Evolutionary conservation across 345 rosid genomes (phyloP).

Genomic region (Ceriops tagal): DNA sequence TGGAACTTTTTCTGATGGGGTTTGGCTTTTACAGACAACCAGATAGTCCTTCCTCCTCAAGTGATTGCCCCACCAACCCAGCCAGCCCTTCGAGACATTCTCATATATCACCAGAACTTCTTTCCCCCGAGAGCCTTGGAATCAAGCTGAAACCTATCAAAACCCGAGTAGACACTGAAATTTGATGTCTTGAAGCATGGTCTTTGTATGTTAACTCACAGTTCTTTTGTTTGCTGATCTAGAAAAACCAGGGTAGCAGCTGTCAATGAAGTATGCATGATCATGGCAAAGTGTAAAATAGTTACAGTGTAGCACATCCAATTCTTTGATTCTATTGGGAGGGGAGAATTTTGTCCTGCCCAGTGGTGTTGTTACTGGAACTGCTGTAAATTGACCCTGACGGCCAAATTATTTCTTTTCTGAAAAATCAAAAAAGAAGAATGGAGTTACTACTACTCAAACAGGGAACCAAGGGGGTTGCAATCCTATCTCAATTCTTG

Average conservation of each 20-base stretch:
- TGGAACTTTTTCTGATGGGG: constrained; percentile 52
- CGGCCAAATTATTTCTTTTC: too few relatives aligned
- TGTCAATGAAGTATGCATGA: constrained; percentile 3
- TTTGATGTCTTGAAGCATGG: constrained; percentile 16
- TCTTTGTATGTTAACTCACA: too few relatives aligned
- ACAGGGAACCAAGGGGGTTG: too few relatives aligned
- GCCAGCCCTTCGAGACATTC: constrained; percentile 36
- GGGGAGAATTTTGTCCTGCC: constrained; percentile 4
- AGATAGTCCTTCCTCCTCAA: constrained; percentile 27
- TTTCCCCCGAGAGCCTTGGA: constrained; percentile 57
- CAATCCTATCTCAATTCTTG: too few relatives aligned
- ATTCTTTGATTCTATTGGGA: constrained; percentile 40
- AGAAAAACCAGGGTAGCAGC: not conserved
- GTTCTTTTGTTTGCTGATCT: not conserved
- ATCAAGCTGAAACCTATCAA: constrained; percentile 67
- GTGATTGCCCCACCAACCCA: constrained; percentile 38
- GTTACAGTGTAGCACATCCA: constrained; percentile 11
- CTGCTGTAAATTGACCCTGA: not conserved
- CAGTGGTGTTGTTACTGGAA: not conserved
- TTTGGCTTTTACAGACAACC: constrained; percentile 43
- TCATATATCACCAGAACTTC: constrained; percentile 55
- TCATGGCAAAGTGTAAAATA: constrained; percentile 8
- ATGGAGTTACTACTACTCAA: too few relatives aligned
- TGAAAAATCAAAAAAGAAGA: too few relatives aligned
- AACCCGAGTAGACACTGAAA: constrained; percentile 34